Evolutionary conservation across 371 early-diverging fungal genomes (phyloP).

Genomic region (Mucor racemosus): DNA sequence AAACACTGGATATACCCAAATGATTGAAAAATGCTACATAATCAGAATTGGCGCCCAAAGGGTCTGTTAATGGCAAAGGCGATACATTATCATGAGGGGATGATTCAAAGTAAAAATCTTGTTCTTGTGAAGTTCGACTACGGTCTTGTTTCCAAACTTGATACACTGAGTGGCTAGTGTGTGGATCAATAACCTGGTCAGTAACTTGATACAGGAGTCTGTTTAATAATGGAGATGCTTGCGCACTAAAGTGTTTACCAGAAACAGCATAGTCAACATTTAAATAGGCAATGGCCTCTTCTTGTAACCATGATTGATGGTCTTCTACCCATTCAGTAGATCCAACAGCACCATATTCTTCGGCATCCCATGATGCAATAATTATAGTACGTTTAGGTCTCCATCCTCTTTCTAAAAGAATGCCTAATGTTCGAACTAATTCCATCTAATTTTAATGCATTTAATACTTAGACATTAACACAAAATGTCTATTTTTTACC

Average conservation of each 20-base stretch:
- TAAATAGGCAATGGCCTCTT: constrained; percentile 61
- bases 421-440: constrained; percentile 57
- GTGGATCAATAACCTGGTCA: constrained; percentile 49
- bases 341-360: constrained; percentile 68
- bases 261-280: constrained; percentile 59
- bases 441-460: constrained; percentile 47
- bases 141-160: constrained; percentile 46
- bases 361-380: constrained; percentile 74
- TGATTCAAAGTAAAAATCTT: constrained; percentile 3
- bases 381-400: constrained; percentile 67
- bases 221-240: constrained; percentile 60
- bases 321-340: constrained; percentile 78
- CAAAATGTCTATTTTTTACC: constrained; percentile 30
- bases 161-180: constrained; percentile 50
- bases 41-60: constrained; percentile 54
- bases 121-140: not conserved
- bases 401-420: constrained; percentile 64
- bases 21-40: constrained; percentile 60
- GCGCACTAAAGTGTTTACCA: constrained; percentile 54
- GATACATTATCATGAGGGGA: not conserved
- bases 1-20: constrained; percentile 60
- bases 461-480: not conserved
- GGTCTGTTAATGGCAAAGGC: constrained; percentile 36
- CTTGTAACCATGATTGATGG: constrained; percentile 55
- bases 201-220: constrained; percentile 57